Base-by-base conservation (phyloP, 345 rosid genomes). In the Excoecaria cochinchinensis region DNA sequence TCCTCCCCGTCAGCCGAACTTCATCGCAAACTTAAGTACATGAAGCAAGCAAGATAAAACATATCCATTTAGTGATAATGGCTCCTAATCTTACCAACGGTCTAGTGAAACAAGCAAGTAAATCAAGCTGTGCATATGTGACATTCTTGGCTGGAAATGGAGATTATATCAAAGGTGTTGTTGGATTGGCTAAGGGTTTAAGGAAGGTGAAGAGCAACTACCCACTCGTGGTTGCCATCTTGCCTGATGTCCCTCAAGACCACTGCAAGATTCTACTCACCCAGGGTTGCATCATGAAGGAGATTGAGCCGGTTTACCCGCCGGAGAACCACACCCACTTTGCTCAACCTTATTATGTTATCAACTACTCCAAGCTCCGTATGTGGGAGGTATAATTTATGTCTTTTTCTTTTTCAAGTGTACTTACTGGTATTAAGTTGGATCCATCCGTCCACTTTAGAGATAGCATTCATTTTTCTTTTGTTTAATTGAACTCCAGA, bases 281-380 rank as follows among this genome's bases (percentile, higher is more conserved):
- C 67, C 93, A 91, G 55, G 98, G 97, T n/a, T 93, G 97, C 60
- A 63, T 90, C 1, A 36, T 90, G 19, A 79, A 75, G 0, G 96
- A 91, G 82, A 91, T 93, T 24, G 92, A 87, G 46, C 97, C 97
- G 38, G 77, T 90, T 69, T 68, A 89, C 72, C 98, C 98, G 31
- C 93, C 97, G 0, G 89, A 86, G 48, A 88, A 86, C 73, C 92
- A 86, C 63, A 76, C 87, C 76, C 85, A 84, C 76, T 93, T 88
- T 15, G 94, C 94, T 61, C 87, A 88, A 94, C 87, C 97, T 0
- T 87, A 92, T 73, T 92, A 85, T 59, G 94, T 89, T 44, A 88
- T 92, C 80, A 92, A 91, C 84, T 92, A 92, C 88, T 91, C 96
- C 55, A 91, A 93, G 78, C 91, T 93, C 19, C 94, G 94, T 52